Evolutionary conservation across 2,329 filamentous ascomycete species (phyloP).

Genomic region (Akanthomyces muscarius): DNA sequence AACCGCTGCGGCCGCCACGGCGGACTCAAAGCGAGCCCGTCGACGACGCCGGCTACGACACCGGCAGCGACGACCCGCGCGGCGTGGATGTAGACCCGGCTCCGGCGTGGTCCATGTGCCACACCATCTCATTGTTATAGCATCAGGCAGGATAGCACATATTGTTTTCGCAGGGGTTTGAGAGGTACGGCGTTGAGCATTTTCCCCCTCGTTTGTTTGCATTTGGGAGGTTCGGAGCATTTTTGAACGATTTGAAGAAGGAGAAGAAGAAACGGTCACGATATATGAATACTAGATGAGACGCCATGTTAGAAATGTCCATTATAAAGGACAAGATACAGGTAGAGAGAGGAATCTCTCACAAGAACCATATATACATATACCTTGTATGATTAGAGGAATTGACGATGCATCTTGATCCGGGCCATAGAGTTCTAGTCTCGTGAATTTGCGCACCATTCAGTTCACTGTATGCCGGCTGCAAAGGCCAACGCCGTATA

Average conservation of each 20-base stretch:
- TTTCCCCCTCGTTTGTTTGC: neutral
- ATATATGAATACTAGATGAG: no score
- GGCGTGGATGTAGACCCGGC: neutral
- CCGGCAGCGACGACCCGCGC: neutral
- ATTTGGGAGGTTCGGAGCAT: neutral
- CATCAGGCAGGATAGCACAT: neutral
- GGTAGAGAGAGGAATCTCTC: no score
- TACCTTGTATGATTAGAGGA: no score
- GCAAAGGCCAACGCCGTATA: no score
- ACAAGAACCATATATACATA: no score
- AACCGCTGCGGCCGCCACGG: constrained; percentile 55
- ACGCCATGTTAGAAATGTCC: no score
- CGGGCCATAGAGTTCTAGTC: no score
- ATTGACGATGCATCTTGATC: no score
- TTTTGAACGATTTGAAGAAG: no score
- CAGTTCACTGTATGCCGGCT: no score
- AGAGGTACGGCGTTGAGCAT: neutral
- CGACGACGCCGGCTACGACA: neutral
- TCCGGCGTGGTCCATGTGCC: neutral
- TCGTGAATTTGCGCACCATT: no score
- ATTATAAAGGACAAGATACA: no score
- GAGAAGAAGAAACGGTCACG: neutral
- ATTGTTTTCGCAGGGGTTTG: neutral
- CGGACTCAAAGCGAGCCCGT: neutral
- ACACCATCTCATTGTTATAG: neutral